Evolutionary conservation across 2,329 filamentous ascomycete genomes (phyloP).

Genomic region (Talaromyces pinophilus): DNA sequence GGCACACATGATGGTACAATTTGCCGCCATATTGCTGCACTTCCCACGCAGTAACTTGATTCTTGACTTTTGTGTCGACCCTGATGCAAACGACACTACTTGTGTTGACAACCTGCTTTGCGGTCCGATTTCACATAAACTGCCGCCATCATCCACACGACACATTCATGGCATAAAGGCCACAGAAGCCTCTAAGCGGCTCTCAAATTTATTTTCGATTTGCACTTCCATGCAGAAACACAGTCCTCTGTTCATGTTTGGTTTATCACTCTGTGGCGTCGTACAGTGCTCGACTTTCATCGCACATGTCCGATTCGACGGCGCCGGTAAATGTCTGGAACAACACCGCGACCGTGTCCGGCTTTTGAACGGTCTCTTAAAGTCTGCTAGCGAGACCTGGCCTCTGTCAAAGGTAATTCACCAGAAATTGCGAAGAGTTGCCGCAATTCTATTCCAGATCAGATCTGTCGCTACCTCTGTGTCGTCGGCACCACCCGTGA

Average conservation of each 20-base stretch:
- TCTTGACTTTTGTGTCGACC: conserved; percentile 68
- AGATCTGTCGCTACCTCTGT: background rate
- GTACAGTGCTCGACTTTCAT: conserved; percentile 22
- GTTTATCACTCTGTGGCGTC: conserved; percentile 19
- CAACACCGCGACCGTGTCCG: conserved; percentile 23
- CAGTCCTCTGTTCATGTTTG: conserved; percentile 21
- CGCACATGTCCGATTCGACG: conserved; percentile 11
- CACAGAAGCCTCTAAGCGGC: conserved; percentile 22
- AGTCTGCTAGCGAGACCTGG: conserved; percentile 17
- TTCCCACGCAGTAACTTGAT: conserved; percentile 25
- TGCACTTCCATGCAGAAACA: conserved; percentile 15
- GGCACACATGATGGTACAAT: conserved; percentile 27
- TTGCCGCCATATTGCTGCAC: conserved; percentile 15
- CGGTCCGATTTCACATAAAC: conserved; percentile 54
- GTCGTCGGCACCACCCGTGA: background rate
- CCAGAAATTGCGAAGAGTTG: conserved; percentile 13
- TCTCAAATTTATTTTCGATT: conserved; percentile 22
- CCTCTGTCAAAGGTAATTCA: conserved; percentile 17
- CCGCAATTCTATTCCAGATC: conserved; percentile 5
- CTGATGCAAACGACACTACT: conserved; percentile 52
- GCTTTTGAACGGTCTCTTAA: conserved; percentile 22
- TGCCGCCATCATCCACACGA: conserved; percentile 19
- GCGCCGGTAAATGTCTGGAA: conserved; percentile 20
- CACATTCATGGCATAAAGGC: conserved; percentile 24
- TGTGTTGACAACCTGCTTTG: conserved; percentile 5